Percentiles rank a stretch among this genome's conserved stretches.
phyloP scores from a whole-genome alignment of 257 asterid species.

The Ilex asprella region DNA sequence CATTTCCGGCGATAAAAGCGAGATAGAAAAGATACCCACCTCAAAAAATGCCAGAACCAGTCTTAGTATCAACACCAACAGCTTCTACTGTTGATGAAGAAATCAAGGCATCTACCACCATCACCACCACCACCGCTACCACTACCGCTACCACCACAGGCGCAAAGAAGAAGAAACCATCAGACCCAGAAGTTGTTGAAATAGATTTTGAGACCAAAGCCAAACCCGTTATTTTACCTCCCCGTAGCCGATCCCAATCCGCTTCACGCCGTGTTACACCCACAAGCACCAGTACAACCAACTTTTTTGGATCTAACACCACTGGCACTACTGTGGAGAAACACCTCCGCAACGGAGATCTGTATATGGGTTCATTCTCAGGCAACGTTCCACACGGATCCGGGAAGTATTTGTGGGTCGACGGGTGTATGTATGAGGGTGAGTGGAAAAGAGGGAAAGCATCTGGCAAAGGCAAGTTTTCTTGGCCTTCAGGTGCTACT shows the following conservation, averaged over 20 bases:
- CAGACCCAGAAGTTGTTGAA: slow-evolving; percentile 25
- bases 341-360: slow-evolving; percentile 87
- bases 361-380: slow-evolving; percentile 75
- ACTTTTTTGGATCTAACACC: not conserved
- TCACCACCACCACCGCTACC: slow-evolving; percentile 22
- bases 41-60: slow-evolving; percentile 41
- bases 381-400: slow-evolving; percentile 84
- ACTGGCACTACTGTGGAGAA: slow-evolving; percentile 39
- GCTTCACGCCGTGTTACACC: slow-evolving; percentile 68
- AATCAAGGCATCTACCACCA: slow-evolving; percentile 7
- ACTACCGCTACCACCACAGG: slow-evolving; percentile 16
- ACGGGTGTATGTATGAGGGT: slow-evolving; percentile 96
- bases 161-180: slow-evolving; percentile 2
- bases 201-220: slow-evolving; percentile 45
- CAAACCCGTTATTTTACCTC: slow-evolving; percentile 65
- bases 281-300: slow-evolving; percentile 22
- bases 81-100: slow-evolving; percentile 10
- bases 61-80: slow-evolving; percentile 17
- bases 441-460: slow-evolving; percentile 96
- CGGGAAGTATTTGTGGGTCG: slow-evolving; percentile 88
- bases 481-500: slow-evolving; percentile 97
- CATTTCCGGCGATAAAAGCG: not conserved
- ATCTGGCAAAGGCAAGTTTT: slow-evolving; percentile 74
- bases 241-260: slow-evolving; percentile 74
- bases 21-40: slow-evolving; percentile 1